Evolutionary conservation across 1,284 basidiomycete species (phyloP), one percentile per base, ranked within the genome.

Genomic region (Mrakiaceae sp.): DNA sequence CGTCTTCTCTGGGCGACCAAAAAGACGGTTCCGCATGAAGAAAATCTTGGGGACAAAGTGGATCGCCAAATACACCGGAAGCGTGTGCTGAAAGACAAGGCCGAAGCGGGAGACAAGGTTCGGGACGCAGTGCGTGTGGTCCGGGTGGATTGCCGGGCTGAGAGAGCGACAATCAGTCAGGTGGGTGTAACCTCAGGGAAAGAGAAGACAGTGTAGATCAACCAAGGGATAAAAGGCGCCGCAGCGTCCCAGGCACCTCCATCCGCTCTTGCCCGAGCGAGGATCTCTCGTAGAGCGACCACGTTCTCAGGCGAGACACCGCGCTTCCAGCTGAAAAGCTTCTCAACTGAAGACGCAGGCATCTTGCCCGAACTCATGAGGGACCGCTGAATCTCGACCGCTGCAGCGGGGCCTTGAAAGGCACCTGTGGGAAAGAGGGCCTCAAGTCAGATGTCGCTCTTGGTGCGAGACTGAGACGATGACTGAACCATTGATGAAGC

Each of bases 1-100:
- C 64, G 7, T 71, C 62, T 54, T 5, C 16, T 16, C 42, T 7
- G 42, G 42, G 55, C 55, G 55, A 3, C 42, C 27, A 14, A 68
- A 60, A 60, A 76, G 69, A 42, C 72, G 69, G 53, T 74, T 70
- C 8, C 76, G 73, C 12, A 88, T 88, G 75, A 94, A 89, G 14
- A 93, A 77, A 10, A 93, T 76, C 67, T 85, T 81, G 0, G 95
- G 95, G 47, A 97, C 85, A 67, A 97, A 82, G 75, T 98, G 92
- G 53, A 98, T 78, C 0, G 91, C 92, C 27, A 89, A 85, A 71
- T 98, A 98, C 52, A 83, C 81, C 1, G 83, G 81, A 1, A 79
- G 72, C 87, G 87, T 94, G 70, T 72, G 69, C 70, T 73, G 58
- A 72, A 88, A 89, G 2, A 96, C 91, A 27, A 82, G 79, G 70